Evolutionary conservation across 129 eudicot genomes (phyloP).

Genomic region (Glebionis coronaria): DNA sequence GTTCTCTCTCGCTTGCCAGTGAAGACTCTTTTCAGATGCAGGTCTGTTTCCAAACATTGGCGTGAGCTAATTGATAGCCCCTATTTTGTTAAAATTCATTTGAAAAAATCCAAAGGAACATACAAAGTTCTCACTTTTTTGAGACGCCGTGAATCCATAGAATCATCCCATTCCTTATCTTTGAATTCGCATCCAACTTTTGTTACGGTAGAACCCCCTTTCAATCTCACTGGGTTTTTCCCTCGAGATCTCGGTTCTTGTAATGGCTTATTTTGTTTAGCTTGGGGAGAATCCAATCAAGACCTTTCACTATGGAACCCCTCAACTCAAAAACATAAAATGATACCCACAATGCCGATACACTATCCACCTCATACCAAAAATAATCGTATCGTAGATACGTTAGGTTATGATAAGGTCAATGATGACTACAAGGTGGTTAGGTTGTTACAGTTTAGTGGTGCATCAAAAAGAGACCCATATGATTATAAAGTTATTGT

Average conservation of each 20-base stretch:
- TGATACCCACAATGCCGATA: slow-evolving; percentile 3
- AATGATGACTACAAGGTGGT: slow-evolving; percentile 24
- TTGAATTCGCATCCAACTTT: slow-evolving; percentile 4
- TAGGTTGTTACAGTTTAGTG: slow-evolving; percentile 7
- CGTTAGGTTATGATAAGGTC: slow-evolving; percentile 22
- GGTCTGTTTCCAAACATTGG: slow-evolving; percentile 27
- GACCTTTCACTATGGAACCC: slow-evolving; percentile 24
- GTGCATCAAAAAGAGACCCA: neutral
- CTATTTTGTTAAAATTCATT: slow-evolving; percentile 21
- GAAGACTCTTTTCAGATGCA: slow-evolving; percentile 18
- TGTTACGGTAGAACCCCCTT: slow-evolving; percentile 14
- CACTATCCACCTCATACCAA: slow-evolving; percentile 10
- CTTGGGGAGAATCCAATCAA: neutral
- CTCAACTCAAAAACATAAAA: slow-evolving; percentile 19
- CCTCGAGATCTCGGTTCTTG: slow-evolving; percentile 17
- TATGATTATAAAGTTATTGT: slow-evolving; percentile 10
- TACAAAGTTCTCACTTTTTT: slow-evolving; percentile 11
- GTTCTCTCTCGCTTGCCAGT: slow-evolving; percentile 24
- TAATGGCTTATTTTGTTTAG: slow-evolving; percentile 27
- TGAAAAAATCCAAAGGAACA: slow-evolving; percentile 11
- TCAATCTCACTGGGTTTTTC: neutral
- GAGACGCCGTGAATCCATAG: neutral
- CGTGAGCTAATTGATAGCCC: slow-evolving; percentile 22
- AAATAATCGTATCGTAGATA: neutral
- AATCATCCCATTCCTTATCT: neutral